Conservation (phyloP, 768 basidiomycete genomes). For the Russula emetica region DNA sequence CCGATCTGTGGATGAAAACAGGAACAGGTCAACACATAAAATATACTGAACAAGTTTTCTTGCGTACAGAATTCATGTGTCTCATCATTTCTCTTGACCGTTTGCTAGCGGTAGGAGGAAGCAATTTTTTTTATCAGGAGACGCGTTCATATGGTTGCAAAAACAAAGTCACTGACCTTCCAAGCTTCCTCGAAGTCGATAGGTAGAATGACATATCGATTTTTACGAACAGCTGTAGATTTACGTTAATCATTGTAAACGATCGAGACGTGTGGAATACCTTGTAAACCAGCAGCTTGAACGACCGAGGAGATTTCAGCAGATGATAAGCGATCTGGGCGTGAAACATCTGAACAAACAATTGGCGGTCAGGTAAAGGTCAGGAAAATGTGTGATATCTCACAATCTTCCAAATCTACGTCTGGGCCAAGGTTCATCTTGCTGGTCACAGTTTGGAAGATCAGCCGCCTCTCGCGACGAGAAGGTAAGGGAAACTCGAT, state of each 20-base stretch:
- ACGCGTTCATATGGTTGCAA: conserved; percentile 38
- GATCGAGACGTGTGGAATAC: conserved; percentile 36
- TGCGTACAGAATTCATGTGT: conserved; percentile 90
- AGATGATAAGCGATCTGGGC: conserved; percentile 92
- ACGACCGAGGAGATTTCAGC: conserved; percentile 95
- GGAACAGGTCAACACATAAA: conserved; percentile 21
- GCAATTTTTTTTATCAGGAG: conserved; percentile 10
- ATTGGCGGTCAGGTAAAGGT: background rate
- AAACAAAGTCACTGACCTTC: conserved; percentile 80
- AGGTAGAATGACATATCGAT: conserved; percentile 95
- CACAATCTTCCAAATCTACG: conserved; percentile 97
- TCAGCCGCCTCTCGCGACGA: conserved; percentile 88
- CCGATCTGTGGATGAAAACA: conserved; percentile 23
- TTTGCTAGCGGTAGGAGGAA: conserved; percentile 57
- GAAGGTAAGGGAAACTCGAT: conserved; percentile 98
- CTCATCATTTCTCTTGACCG: conserved; percentile 93
- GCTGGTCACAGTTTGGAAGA: conserved; percentile 95
- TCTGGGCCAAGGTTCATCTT: conserved; percentile 99
- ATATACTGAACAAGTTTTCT: background rate
- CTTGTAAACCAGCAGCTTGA: conserved; percentile 96
- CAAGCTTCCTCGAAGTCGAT: conserved; percentile 99
- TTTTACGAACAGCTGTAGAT: conserved; percentile 87
- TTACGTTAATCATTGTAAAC: background rate
- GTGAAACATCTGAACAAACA: conserved; percentile 76
- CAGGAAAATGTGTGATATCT: conserved; percentile 8